Conservation (phyloP, 2,329 filamentous ascomycete genomes). For the Talaromyces islandicus region DNA sequence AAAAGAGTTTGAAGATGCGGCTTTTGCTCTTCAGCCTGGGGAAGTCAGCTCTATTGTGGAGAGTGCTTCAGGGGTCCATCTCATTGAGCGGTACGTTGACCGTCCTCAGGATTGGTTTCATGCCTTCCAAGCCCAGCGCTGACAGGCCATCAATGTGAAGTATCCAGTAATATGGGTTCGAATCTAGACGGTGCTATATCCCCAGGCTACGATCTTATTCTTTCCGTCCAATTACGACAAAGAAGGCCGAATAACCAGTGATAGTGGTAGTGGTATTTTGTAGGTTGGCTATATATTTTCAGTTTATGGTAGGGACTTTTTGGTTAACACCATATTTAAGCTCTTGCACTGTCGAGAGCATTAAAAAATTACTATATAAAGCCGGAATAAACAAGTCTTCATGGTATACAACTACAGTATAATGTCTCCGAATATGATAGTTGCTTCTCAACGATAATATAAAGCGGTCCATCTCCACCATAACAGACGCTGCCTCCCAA, state of each 20-base stretch:
- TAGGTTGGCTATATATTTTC: background rate
- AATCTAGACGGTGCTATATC: background rate
- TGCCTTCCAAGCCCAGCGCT: conserved; percentile 9
- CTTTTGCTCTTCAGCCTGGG: conserved; percentile 81
- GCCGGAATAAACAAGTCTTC: background rate
- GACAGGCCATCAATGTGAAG: conserved; percentile 1
- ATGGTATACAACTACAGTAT: too few relatives aligned
- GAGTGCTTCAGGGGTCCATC: conserved; percentile 87
- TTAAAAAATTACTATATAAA: background rate
- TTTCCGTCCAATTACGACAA: background rate
- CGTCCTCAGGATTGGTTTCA: conserved; percentile 12
- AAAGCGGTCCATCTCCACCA: too few relatives aligned
- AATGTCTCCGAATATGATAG: too few relatives aligned
- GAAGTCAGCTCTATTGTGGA: conserved; percentile 83
- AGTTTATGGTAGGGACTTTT: background rate
- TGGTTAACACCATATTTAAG: background rate
- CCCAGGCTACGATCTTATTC: background rate
- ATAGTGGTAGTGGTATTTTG: background rate
- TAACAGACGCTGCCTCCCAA: too few relatives aligned
- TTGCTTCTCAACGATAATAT: too few relatives aligned
- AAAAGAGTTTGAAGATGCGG: conserved; percentile 94
- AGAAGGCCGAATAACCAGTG: background rate
- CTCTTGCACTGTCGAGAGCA: background rate
- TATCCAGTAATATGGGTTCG: background rate
- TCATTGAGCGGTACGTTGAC: conserved; percentile 77